phyloP scores from a whole-genome alignment of 2,329 filamentous ascomycete genomes.

The Trichophyton equinum region DNA sequence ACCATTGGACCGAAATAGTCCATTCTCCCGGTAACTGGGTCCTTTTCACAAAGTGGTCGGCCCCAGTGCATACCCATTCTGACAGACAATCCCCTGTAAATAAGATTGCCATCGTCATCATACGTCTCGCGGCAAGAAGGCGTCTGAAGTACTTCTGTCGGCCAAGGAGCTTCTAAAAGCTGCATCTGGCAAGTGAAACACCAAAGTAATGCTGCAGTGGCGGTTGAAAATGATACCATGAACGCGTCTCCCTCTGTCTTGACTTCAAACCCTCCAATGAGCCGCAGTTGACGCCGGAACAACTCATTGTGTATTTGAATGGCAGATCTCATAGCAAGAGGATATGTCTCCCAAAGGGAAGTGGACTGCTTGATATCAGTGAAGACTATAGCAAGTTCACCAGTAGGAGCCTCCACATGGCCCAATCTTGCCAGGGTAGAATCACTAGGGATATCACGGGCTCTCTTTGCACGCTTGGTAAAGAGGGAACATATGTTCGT shows the following conservation, averaged over 20 bases:
- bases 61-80: slow-evolving; percentile 98
- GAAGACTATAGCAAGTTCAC: slow-evolving; percentile 86
- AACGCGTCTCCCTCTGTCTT: slow-evolving; percentile 99
- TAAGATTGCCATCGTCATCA: slow-evolving; percentile 74
- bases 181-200: slow-evolving; percentile 86
- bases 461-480: slow-evolving; percentile 51
- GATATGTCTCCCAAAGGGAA: slow-evolving; percentile 87
- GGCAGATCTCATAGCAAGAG: slow-evolving; percentile 86
- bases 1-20: slow-evolving; percentile 99
- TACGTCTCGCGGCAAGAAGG: slow-evolving; percentile 68
- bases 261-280: slow-evolving; percentile 94
- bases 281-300: slow-evolving; percentile 82
- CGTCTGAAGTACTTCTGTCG: slow-evolving; percentile 79
- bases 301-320: slow-evolving; percentile 97
- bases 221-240: slow-evolving; percentile 96
- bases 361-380: slow-evolving; percentile 99
- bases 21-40: slow-evolving; percentile 95
- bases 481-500: slow-evolving; percentile 47
- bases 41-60: slow-evolving; percentile 82
- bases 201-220: slow-evolving; percentile 89
- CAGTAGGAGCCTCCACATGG: slow-evolving; percentile 81
- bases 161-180: slow-evolving; percentile 83
- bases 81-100: slow-evolving; percentile 88
- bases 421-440: slow-evolving; percentile 78
- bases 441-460: slow-evolving; percentile 53